Base-by-base conservation (phyloP, 345 rosid genomes). In the Mallotus nudiflorus region DNA sequence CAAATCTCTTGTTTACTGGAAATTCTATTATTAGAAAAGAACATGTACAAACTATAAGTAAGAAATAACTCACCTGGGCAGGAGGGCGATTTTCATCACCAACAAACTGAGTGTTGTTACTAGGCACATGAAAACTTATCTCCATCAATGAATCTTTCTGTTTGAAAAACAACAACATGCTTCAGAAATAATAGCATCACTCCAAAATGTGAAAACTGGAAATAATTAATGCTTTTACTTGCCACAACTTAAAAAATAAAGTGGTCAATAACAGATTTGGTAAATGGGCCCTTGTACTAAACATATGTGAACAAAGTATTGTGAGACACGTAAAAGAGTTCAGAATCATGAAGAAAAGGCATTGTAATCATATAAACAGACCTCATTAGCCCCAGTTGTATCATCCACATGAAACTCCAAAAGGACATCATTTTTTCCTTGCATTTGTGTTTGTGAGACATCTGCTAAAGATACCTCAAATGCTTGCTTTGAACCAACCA, bases 111-210 rank as follows among this genome's bases (percentile, higher is more conserved):
- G 97, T 90, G 77, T 90, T 95, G 77, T 89, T 75, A 77, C 82
- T 92, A 54, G 99, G 99, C 66, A 95, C 75, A 57, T 92, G 97
- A 79, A 92, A 95, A 83, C 96, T 88, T 69, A 92, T 86, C 85
- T 95, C 98, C 98, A 91, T 95, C 85, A 95, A 28, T 3, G 96
- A 90, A 77, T 95, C 99, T 84, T 95, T 95, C 97, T 95, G 91
- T 27, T 78, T 61, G 46, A 42, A 72, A 20, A 45, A 44, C 9
- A 25, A 49, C 42, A 70, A 60, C 10, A 57, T 6, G 46, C 65
- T 62, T n/a, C 16, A 70, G 60, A 44, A 28, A 10, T 15, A n/a
- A 48, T 7, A 63, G 20, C 42, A 9, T 28, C 33, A 9, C n/a
- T 51, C 27, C 62, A 19, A 46, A 69, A 53, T 24, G 45, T 42